phyloP scores from a whole-genome alignment of 2,329 filamentous ascomycete species.

The Monascus ruber region DNA sequence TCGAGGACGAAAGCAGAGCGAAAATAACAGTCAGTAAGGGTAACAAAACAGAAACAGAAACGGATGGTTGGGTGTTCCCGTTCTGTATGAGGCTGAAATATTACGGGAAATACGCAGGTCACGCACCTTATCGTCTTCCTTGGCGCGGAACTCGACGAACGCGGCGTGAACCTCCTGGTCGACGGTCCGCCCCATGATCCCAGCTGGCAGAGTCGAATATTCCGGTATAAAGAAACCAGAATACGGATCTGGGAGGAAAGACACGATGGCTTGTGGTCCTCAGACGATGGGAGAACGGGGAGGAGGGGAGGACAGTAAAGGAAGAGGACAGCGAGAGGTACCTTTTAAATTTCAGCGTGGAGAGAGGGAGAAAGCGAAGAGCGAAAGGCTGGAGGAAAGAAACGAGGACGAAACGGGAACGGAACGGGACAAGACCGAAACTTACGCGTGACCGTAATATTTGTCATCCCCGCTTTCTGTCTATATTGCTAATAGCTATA shows the following conservation, averaged over 20 bases:
- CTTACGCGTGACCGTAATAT: conserved; percentile 6
- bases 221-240: conserved; percentile 10
- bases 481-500: no score
- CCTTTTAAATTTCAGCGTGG: neutral
- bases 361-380: neutral
- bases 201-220: conserved; percentile 8
- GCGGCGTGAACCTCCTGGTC: conserved; percentile 43
- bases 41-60: conserved; percentile 7
- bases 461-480: no score
- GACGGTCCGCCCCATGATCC: conserved; percentile 39
- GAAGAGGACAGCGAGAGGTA: no score
- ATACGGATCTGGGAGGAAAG: conserved; percentile 7
- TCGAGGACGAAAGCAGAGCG: conserved; percentile 10
- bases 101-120: conserved; percentile 29
- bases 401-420: conserved; percentile 12
- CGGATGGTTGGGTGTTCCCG: conserved; percentile 13
- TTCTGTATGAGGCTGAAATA: conserved; percentile 19
- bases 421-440: conserved; percentile 11
- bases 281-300: conserved; percentile 2
- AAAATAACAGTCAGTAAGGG: conserved; percentile 3
- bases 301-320: conserved; percentile 3
- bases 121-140: conserved; percentile 41
- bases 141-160: conserved; percentile 43
- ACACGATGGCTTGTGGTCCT: conserved; percentile 5
- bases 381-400: conserved; percentile 1